Conservation (phyloP, 176 grass and related monocot genomes). For the Phyllostachys edulis region DNA sequence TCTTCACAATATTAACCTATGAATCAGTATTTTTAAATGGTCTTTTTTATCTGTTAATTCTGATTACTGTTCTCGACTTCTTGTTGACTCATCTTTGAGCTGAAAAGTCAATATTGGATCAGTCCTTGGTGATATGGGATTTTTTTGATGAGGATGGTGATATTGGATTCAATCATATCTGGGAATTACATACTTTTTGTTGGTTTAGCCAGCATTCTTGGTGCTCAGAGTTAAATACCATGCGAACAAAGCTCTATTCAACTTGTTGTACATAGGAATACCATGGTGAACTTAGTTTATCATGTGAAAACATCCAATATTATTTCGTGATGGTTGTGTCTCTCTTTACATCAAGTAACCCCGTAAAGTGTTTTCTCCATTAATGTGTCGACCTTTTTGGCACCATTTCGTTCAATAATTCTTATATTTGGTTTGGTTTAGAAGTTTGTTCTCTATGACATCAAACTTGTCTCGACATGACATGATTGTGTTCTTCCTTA, state of each 20-base stretch:
- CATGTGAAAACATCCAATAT: conserved; percentile 1
- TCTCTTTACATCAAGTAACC: background rate
- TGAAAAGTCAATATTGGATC: background rate
- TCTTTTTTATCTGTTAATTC: background rate
- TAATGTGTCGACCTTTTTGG: background rate
- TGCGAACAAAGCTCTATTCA: background rate
- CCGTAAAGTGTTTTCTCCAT: background rate
- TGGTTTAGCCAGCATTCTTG: background rate
- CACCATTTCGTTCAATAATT: background rate
- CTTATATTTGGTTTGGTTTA: conserved; percentile 21
- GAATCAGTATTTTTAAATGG: background rate
- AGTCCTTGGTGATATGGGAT: background rate
- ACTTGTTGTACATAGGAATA: background rate
- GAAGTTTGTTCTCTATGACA: background rate
- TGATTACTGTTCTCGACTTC: background rate
- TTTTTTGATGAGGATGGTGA: too few species aligned
- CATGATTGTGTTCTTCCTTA: conserved; percentile 32
- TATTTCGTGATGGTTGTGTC: background rate
- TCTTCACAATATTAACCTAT: conserved; percentile 1
- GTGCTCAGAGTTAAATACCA: background rate
- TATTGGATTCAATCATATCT: conserved; percentile 3
- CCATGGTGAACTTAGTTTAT: conserved; percentile 5
- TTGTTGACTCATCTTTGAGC: background rate
- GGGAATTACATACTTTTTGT: background rate
- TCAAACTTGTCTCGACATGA: conserved; percentile 13